Percentiles rank a stretch among this genome's conserved stretches.
Evolutionary conservation across 257 asterid genomes (phyloP).

Genomic region (Cruciata laevipes): DNA sequence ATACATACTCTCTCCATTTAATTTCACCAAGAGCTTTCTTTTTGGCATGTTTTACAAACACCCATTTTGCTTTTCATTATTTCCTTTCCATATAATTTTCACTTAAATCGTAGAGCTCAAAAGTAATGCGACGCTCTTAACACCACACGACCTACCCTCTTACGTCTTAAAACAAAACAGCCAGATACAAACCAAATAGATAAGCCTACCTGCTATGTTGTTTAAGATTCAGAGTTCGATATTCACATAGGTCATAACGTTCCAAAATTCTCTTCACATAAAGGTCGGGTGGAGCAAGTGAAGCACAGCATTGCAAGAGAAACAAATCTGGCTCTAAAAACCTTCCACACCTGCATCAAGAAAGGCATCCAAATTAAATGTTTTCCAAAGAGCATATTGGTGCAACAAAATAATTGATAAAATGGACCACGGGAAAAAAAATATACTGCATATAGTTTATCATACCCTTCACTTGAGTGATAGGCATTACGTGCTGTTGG

Average conservation of each 20-base stretch:
- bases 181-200: neutral
- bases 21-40: no score
- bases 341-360: slow-evolving; percentile 70
- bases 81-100: no score
- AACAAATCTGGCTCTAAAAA: slow-evolving; percentile 92
- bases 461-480: slow-evolving; percentile 86
- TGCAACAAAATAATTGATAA: neutral
- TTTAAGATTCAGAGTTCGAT: slow-evolving; percentile 35
- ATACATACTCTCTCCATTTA: no score
- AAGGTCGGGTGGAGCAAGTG: slow-evolving; percentile 87
- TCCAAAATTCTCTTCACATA: slow-evolving; percentile 68
- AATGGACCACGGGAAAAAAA: slow-evolving; percentile 3
- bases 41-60: no score
- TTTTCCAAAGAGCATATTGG: neutral
- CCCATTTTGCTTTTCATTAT: no score
- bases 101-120: no score
- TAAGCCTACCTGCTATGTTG: no score
- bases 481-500: slow-evolving; percentile 85
- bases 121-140: no score
- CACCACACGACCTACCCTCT: no score
- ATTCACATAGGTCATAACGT: slow-evolving; percentile 82
- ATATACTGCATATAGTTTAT: slow-evolving; percentile 6
- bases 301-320: slow-evolving; percentile 95
- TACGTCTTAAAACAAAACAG: neutral
- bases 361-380: no score